phyloP scores from a whole-genome alignment of 352 stramenopile species.

The Globisporangium cederbergense region DNA sequence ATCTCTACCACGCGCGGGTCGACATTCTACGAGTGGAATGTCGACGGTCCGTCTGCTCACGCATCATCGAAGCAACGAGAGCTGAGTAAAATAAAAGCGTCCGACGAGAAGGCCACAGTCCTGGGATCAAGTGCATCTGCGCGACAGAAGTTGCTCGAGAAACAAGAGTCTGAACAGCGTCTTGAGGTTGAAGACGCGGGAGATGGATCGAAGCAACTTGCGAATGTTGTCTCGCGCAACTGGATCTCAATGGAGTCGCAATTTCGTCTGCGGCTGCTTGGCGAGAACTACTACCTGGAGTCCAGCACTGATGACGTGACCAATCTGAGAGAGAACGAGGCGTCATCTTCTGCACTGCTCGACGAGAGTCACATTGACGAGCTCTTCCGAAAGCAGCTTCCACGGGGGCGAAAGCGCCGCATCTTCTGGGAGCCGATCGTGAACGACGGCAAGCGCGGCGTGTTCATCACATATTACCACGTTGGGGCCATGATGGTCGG shows the following conservation, averaged over 20 bases:
- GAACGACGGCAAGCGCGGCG: slow-evolving; percentile 65
- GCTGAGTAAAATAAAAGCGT: background rate
- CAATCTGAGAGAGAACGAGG: slow-evolving; percentile 18
- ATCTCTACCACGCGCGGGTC: slow-evolving; percentile 44
- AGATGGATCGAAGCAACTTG: slow-evolving; percentile 22
- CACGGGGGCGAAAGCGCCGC: slow-evolving; percentile 18
- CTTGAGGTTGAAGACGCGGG: background rate
- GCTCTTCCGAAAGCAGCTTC: slow-evolving; percentile 22
- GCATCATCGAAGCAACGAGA: slow-evolving; percentile 5
- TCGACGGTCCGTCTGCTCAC: slow-evolving; percentile 66
- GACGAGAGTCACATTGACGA: slow-evolving; percentile 22
- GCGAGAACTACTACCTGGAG: slow-evolving; percentile 64
- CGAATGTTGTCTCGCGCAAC: slow-evolving; percentile 19
- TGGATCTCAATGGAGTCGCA: slow-evolving; percentile 35
- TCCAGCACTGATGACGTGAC: slow-evolving; percentile 33
- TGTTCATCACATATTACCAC: slow-evolving; percentile 83
- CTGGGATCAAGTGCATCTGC: background rate
- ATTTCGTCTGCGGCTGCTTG: slow-evolving; percentile 48
- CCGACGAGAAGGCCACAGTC: background rate
- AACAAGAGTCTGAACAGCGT: background rate
- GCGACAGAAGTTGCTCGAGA: slow-evolving; percentile 2
- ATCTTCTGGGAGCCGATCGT: slow-evolving; percentile 74
- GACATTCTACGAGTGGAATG: slow-evolving; percentile 72
- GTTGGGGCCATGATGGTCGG: slow-evolving; percentile 56
- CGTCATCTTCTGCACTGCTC: slow-evolving; percentile 18